Evolutionary conservation across 345 rosid genomes (phyloP), one percentile per base, ranked within the genome.

Genomic region (Populus euphratica): DNA sequence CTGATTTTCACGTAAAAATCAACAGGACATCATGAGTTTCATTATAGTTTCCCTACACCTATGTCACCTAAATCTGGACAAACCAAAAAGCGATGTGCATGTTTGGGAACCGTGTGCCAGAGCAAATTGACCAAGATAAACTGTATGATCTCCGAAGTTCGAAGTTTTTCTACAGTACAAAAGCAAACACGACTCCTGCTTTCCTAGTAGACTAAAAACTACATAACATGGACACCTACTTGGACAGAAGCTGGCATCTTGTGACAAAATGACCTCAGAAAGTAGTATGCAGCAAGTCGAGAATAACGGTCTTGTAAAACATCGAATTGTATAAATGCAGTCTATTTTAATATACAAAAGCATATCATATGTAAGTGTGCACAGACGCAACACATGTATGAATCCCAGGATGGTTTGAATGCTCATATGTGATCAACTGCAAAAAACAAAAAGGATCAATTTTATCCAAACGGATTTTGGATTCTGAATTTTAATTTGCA

Each of bases 381-480:
- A 13, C 14, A 16, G 50, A 47, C 14, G 50, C 50, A 17, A 49
- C 20, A 43, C 20, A 68, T 68, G 47, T 39, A 23, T 39, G 50
- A 10, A 6, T 39, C 68, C 25, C 11, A 0, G 11, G 43, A 12
- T 67, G 72, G 52, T 68, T n/a, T 68, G 49, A 36, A n/a, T 54
- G 14, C n/a, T 68, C 29, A 8, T 83, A 81, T 50, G 88, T 33
- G 27, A 66, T 56, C 6, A 8, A 47, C 14, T 6, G 4, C 23
- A 41, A 41, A 41, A 33, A 41, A 9, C 10, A 10, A 10, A 41
- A 41, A 10, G 13, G 44, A 41, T 9, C 44, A 41, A 41, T 41
- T 41, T 39, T 39, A 39, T 1, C 43, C 43, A 39, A 9, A 2
- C 43, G 12, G 43, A 39, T 39, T 41, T 2, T 41, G 2, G 11